These are phyloP conservation scores for Xylaria bambusicola DNA, from an alignment of 495 filamentous ascomycete species.

Conservation along the genomic window DNA sequence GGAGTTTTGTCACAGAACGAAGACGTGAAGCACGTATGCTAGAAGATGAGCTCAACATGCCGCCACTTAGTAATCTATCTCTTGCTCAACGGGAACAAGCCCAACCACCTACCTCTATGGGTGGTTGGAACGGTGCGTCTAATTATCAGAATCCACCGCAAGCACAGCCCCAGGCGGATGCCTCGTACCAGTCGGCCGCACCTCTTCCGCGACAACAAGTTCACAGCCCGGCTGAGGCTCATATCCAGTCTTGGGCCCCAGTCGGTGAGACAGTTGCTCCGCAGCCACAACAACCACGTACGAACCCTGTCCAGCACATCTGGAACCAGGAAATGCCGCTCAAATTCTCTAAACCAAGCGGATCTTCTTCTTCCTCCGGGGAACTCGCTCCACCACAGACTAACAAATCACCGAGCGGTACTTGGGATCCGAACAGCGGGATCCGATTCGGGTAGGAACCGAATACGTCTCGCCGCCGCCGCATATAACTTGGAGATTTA, in stretches of 20 bases:
- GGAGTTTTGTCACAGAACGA: conserved; percentile 75
- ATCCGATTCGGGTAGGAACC: conserved; percentile 59
- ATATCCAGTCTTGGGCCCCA: conserved; percentile 50
- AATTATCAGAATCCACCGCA: conserved; percentile 24
- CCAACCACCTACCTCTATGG: conserved; percentile 17
- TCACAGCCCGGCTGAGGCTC: conserved; percentile 42
- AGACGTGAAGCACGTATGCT: conserved; percentile 77
- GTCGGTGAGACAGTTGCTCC: conserved; percentile 47
- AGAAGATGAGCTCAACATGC: conserved; percentile 62
- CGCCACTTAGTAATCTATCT: conserved; percentile 47
- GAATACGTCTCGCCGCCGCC: conserved; percentile 5
- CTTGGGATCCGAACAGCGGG: conserved; percentile 66
- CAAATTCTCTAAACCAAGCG: conserved; percentile 57
- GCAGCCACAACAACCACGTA: conserved; percentile 52
- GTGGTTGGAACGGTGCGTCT: conserved; percentile 23
- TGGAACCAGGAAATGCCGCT: conserved; percentile 83
- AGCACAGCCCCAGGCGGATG: conserved; percentile 18
- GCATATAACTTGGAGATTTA: not conserved
- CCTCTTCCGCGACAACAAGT: conserved; percentile 37
- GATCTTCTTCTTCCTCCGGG: conserved; percentile 18
- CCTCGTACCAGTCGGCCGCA: conserved; percentile 32
- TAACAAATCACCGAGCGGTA: conserved; percentile 27
- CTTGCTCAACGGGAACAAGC: conserved; percentile 29
- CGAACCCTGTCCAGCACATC: conserved; percentile 55
- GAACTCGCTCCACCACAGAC: conserved; percentile 21